Percentiles rank a stretch among this genome's conserved stretches.
These are phyloP conservation scores for Oryza meyeriana DNA, from an alignment of 176 grass and related monocot species.

Conservation along the genomic window DNA sequence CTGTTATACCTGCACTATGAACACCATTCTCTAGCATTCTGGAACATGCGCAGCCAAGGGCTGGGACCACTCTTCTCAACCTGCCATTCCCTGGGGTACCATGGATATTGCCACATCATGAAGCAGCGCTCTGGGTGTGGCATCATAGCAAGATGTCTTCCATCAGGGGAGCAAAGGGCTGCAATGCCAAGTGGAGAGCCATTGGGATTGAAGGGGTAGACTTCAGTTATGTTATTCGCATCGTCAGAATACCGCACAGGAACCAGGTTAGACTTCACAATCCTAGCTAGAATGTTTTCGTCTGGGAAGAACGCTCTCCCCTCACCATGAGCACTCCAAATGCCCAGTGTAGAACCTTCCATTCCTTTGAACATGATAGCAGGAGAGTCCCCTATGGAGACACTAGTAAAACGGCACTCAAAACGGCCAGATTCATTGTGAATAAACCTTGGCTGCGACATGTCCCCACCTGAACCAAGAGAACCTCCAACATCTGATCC, in stretches of 20 bases:
- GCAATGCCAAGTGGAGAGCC: conserved; percentile 86
- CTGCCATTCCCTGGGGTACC: conserved; percentile 87
- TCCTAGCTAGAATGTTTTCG: conserved; percentile 42
- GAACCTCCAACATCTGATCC: conserved; percentile 56
- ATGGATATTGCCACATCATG: conserved; percentile 99
- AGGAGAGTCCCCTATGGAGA: conserved; percentile 60
- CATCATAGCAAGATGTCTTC: conserved; percentile 93
- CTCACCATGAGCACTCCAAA: conserved; percentile 86
- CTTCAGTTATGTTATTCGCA: conserved; percentile 56
- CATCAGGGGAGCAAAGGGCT: conserved; percentile 82
- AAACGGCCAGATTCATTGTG: conserved; percentile 90
- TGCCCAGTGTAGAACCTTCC: conserved; percentile 77
- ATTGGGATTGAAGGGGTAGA: conserved; percentile 95
- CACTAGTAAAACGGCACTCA: conserved; percentile 77
- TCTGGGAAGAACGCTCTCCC: conserved; percentile 83
- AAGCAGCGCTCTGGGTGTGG: conserved; percentile 93
- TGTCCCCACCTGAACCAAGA: conserved; percentile 56
- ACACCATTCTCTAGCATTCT: conserved; percentile 89
- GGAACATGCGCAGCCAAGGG: conserved; percentile 87
- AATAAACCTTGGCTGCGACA: conserved; percentile 94
- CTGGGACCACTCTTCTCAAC: conserved; percentile 74
- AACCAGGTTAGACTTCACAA: conserved; percentile 62
- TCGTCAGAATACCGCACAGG: conserved; percentile 79
- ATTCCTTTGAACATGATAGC: conserved; percentile 93
- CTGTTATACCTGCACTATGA: conserved; percentile 42